These are phyloP conservation scores for Vaccinium macrocarpon DNA, from an alignment of 148 eudicot genomes.

Conservation along the genomic window DNA sequence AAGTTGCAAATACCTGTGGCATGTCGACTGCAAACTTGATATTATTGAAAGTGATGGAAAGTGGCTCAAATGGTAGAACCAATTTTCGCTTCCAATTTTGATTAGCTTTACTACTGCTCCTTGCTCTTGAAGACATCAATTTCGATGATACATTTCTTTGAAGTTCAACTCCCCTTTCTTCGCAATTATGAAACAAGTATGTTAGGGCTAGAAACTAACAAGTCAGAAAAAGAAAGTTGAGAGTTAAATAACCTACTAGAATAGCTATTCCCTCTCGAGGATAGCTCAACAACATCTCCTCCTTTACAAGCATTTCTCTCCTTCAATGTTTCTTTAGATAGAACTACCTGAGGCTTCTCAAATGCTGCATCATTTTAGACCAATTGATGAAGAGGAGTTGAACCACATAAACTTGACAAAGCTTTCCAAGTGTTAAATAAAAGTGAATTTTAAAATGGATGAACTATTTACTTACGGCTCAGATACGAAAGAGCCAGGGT, in stretches of 20 bases:
- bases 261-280: slow-evolving; percentile 12
- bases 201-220: neutral
- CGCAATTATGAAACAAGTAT: slow-evolving; percentile 13
- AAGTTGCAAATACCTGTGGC: slow-evolving; percentile 48
- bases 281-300: slow-evolving; percentile 14
- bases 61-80: slow-evolving; percentile 69
- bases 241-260: slow-evolving; percentile 1
- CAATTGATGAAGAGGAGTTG: neutral
- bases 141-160: slow-evolving; percentile 17
- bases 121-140: slow-evolving; percentile 13
- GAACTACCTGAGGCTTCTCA: slow-evolving; percentile 57
- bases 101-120: slow-evolving; percentile 20
- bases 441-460: neutral
- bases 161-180: slow-evolving; percentile 38
- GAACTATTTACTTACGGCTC: slow-evolving; percentile 36
- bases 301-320: slow-evolving; percentile 27
- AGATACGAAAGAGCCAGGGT: slow-evolving; percentile 48
- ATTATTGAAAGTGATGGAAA: slow-evolving; percentile 61
- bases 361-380: slow-evolving; percentile 41
- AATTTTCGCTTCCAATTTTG: slow-evolving; percentile 42
- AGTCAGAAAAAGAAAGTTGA: neutral
- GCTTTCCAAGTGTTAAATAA: neutral
- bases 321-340: slow-evolving; percentile 49
- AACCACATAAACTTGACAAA: neutral
- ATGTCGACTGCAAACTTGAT: slow-evolving; percentile 69